These are phyloP conservation scores for Pseudozyma pruni DNA, from an alignment of 1,284 basidiomycete species.

Conservation along the genomic window DNA sequence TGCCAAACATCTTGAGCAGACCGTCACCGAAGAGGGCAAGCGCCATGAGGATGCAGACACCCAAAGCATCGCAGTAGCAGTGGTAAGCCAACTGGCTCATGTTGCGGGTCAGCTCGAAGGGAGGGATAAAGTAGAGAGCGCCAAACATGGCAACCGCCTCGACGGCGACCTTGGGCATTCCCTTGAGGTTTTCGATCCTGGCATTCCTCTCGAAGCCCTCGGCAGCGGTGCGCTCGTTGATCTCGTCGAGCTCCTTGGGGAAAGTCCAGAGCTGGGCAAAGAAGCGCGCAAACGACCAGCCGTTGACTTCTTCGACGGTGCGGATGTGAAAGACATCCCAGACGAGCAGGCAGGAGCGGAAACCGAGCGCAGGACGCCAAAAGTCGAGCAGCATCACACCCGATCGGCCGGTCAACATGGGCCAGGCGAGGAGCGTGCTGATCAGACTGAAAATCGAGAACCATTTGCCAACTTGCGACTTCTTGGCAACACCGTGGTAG, in stretches of 20 bases:
- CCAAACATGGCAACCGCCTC: conserved; percentile 48
- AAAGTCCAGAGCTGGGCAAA: conserved; percentile 66
- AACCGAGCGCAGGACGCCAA: conserved; percentile 63
- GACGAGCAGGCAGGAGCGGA: conserved; percentile 60
- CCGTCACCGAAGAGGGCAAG: conserved; percentile 61
- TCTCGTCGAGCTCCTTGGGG: conserved; percentile 59
- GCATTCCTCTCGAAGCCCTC: conserved; percentile 55
- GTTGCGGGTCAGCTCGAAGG: conserved; percentile 48
- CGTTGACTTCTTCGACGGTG: conserved; percentile 53
- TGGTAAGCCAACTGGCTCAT: conserved; percentile 61
- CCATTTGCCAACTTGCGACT: conserved; percentile 44
- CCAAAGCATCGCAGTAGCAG: conserved; percentile 57
- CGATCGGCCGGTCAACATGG: conserved; percentile 50
- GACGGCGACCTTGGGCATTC: conserved; percentile 53
- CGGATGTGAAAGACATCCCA: conserved; percentile 67
- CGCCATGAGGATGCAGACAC: conserved; percentile 58
- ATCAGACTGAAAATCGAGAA: conserved; percentile 50
- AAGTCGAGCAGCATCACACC: conserved; percentile 64
- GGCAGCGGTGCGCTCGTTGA: conserved; percentile 49
- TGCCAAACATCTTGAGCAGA: conserved; percentile 57
- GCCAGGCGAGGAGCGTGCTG: conserved; percentile 54
- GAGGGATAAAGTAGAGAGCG: conserved; percentile 61
- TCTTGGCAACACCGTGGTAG: conserved; percentile 53
- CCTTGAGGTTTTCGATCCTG: conserved; percentile 55
- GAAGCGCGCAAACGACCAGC: conserved; percentile 55